Conservation (phyloP, 2,329 filamentous ascomycete genomes). For the Penicillium sp. region DNA sequence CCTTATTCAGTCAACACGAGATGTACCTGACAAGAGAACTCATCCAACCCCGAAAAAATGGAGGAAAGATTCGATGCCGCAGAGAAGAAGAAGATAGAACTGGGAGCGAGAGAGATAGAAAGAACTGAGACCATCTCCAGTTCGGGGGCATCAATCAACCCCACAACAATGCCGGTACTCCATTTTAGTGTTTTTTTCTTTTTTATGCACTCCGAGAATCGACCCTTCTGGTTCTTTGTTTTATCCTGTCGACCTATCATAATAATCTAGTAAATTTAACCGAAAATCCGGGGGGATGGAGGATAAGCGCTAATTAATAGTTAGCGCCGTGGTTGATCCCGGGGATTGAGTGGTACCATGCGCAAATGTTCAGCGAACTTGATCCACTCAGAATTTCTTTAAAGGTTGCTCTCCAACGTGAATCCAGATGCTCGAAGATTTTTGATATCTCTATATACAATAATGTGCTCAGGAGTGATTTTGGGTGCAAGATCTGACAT, state of each 20-base stretch:
- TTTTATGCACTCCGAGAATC: conserved; percentile 3
- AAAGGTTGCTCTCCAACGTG: conserved; percentile 7
- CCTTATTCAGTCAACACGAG: conserved; percentile 6
- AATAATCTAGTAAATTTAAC: conserved; percentile 12
- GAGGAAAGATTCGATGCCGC: too few relatives aligned
- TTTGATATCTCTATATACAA: conserved; percentile 6
- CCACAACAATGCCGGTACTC: neutral
- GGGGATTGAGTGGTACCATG: conserved; percentile 1
- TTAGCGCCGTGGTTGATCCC: conserved; percentile 11
- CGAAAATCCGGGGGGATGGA: conserved; percentile 5
- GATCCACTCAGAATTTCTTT: conserved; percentile 8
- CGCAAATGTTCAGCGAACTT: conserved; percentile 3
- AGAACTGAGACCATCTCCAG: too few relatives aligned
- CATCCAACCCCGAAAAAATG: too few relatives aligned
- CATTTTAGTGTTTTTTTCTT: neutral
- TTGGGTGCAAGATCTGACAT: conserved; percentile 7
- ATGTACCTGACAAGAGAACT: neutral
- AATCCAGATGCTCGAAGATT: conserved; percentile 6
- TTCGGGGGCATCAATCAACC: too few relatives aligned
- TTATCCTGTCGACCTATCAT: conserved; percentile 11
- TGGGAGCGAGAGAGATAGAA: too few relatives aligned
- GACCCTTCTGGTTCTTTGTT: conserved; percentile 6
- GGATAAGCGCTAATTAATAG: conserved; percentile 13
- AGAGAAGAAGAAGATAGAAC: too few relatives aligned
- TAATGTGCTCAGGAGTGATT: neutral